Evolutionary conservation across 495 filamentous ascomycete genomes (phyloP).

Genomic region (Chaetomium fimeti): DNA sequence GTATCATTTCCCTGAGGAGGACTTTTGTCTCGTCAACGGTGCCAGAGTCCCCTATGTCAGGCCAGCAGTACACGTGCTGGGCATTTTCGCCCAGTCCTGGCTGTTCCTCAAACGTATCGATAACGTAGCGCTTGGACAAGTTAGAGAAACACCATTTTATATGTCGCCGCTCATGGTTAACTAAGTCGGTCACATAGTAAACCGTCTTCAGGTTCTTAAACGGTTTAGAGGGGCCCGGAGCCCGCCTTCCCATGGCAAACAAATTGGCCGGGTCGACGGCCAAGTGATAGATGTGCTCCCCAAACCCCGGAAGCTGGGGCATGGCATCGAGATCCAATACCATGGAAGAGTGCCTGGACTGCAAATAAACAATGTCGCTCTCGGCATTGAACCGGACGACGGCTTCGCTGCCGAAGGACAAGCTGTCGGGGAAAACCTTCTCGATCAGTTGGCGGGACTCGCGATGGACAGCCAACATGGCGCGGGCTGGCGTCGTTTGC

Average conservation of each 20-base stretch:
- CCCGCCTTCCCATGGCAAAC: not conserved
- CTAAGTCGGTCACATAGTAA: slow-evolving; percentile 15
- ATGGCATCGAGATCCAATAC: not conserved
- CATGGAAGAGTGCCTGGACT: not conserved
- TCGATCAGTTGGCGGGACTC: slow-evolving; percentile 41
- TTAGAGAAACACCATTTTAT: slow-evolving; percentile 37
- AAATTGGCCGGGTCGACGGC: slow-evolving; percentile 13
- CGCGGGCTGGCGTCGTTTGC: slow-evolving; percentile 35
- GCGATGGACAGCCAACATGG: slow-evolving; percentile 33
- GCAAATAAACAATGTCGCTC: slow-evolving; percentile 35
- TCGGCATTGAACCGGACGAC: slow-evolving; percentile 36
- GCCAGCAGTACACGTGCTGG: slow-evolving; percentile 39
- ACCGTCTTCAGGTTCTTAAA: slow-evolving; percentile 25
- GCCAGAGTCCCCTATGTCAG: slow-evolving; percentile 26
- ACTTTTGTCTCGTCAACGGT: slow-evolving; percentile 20
- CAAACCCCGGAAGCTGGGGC: slow-evolving; percentile 15
- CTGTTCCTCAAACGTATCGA: slow-evolving; percentile 24
- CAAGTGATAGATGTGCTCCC: slow-evolving; percentile 30
- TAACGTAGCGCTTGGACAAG: slow-evolving; percentile 22
- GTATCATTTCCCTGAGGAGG: not conserved
- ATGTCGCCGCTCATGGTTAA: not conserved
- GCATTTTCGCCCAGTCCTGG: slow-evolving; percentile 17
- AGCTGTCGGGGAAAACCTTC: slow-evolving; percentile 35
- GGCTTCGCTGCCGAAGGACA: slow-evolving; percentile 23
- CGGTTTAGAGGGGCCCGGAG: not conserved